A percentile compares a stretch with the other conserved stretches of the same genome.
phyloP scores from a whole-genome alignment of 2,329 filamentous ascomycete genomes.

The Dactylellina sp. region DNA sequence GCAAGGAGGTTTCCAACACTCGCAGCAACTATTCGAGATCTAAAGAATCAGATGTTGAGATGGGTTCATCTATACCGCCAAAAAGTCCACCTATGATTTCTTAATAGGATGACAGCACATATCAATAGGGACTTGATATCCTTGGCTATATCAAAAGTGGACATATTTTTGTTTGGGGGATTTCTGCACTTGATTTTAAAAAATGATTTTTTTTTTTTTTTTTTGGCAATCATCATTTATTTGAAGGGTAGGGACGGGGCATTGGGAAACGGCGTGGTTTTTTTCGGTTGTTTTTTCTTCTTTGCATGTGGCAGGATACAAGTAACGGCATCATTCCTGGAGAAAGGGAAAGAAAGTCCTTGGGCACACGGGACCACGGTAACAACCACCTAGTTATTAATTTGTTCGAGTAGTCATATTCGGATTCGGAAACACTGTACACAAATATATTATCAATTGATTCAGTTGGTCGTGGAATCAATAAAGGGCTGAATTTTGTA shows the following conservation, averaged over 20 bases:
- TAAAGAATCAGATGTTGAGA: constrained; percentile 43
- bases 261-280: constrained; percentile 6
- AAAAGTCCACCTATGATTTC: constrained; percentile 28
- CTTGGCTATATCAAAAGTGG: neutral
- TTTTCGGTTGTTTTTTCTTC: too few species aligned
- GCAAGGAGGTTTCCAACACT: constrained; percentile 11
- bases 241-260: constrained; percentile 2
- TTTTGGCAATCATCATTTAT: constrained; percentile 11
- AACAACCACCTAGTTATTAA: neutral
- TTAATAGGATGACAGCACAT: constrained; percentile 13
- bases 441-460: neutral
- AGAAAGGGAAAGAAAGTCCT: neutral
- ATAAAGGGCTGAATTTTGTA: too few species aligned
- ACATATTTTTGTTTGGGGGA: constrained; percentile 3
- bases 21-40: constrained; percentile 34
- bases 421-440: neutral
- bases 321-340: neutral
- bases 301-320: neutral
- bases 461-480: neutral
- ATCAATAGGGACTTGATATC: constrained; percentile 3
- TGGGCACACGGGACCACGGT: neutral
- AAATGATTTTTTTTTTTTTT: constrained; percentile 11
- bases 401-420: neutral
- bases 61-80: constrained; percentile 30
- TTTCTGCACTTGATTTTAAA: too few species aligned